Evolutionary conservation across 805 yeast genomes (phyloP).

Genomic region (Sungouiella blattae): DNA sequence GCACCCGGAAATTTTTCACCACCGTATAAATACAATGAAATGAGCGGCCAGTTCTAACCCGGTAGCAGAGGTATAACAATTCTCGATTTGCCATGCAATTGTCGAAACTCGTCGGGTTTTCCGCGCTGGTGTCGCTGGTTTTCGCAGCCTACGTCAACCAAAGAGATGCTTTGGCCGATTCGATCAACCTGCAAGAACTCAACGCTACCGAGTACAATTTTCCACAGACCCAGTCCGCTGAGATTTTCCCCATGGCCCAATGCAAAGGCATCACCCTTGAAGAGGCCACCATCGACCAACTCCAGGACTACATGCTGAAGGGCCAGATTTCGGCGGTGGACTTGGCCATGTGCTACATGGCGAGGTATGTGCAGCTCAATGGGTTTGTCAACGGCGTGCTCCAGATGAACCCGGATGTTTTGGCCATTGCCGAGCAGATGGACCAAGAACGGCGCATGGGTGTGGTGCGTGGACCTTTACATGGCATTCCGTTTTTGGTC

Average conservation of each 20-base stretch:
- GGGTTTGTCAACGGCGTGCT: constrained; percentile 18
- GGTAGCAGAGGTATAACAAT: no score
- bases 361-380: constrained; percentile 20
- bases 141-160: no score
- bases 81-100: no score
- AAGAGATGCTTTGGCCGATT: constrained; percentile 1
- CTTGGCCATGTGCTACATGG: constrained; percentile 19
- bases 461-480: constrained; percentile 18
- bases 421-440: constrained; percentile 18
- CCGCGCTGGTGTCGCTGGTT: no score
- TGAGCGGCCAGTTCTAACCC: no score
- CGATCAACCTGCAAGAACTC: constrained; percentile 1
- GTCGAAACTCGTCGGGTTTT: no score
- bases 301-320: constrained; percentile 18
- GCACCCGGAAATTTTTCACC: no score
- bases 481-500: constrained; percentile 26
- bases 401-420: constrained; percentile 22
- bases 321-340: constrained; percentile 20
- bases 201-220: constrained; percentile 6
- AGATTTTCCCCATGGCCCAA: constrained; percentile 12
- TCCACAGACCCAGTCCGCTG: constrained; percentile 4
- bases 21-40: no score
- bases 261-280: constrained; percentile 22
- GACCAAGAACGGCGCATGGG: constrained; percentile 19
- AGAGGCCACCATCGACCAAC: constrained; percentile 26